Evolutionary conservation across 352 stramenopile genomes (phyloP), one percentile per base, ranked within the genome.

Genomic region (Phytophthora quininea): DNA sequence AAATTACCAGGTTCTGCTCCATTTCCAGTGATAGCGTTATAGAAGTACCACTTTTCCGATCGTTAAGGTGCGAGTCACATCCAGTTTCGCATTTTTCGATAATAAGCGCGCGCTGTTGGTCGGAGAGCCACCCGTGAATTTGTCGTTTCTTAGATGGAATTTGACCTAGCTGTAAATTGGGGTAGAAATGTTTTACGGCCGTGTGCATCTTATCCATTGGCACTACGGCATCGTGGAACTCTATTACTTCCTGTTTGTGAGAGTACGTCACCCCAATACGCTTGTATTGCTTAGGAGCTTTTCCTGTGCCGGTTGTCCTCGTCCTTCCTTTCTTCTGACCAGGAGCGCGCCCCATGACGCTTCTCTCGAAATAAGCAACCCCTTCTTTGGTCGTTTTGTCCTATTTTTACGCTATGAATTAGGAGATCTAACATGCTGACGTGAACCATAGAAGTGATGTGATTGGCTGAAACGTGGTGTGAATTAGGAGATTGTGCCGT

Each of bases 401-500:
- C 19, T 4, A 12, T 54, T 62, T 62, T 38, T 62, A 53, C 14
- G n/a, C 32, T 58, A 27, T 67, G 52, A 57, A 56, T 62, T 61
- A 57, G 19, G 33, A 61, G 14, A 52, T 60, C 31, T 67, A 43
- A 27, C 33, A 24, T 51, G 43, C 14, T 30, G 19, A 24, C 19
- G 19, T 24, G 19, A 24, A 24, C 19, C 19, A 24, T 60, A 24
- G 2, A 46, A 7, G 52, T 6, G 2, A 27, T 69, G 3, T 50
- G 29, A 64, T 69, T 64, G 42, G 27, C 35, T 69, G 15, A 32
- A 32, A 32, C 0, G 11, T 14, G 40, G 62, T 64, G 11, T 54
- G 54, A 56, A 64, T 50, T 59, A 56, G 38, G 54, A 60, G 47
- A 56, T 60, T n/a, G n/a, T n/a, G n/a, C n/a, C n/a, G n/a, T n/a